Base-by-base conservation (phyloP, 140 eudicot genomes). In the Erigeron philadelphicus region DNA sequence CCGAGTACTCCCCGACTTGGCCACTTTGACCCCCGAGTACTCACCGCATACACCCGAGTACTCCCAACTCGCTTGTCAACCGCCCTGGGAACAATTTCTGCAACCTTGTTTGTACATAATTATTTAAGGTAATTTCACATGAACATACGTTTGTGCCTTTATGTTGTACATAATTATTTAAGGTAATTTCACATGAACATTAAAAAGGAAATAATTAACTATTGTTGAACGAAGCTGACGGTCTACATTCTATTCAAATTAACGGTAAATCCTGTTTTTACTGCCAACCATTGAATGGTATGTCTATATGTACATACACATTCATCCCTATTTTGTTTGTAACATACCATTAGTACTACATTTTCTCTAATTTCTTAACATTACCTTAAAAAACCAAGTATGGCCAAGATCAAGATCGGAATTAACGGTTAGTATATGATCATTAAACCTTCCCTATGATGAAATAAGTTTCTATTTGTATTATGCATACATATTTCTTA, bases 401-500 rank as follows among this genome's bases (percentile, higher is more conserved):
- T 85, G 90, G 78, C 79, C 11, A 79, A 79, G 65, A 84, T 85
- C 69, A 85, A 85, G 83, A 82, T 85, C 44, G 87, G 90, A 70
- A 85, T 85, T 77, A 85, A 85, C 70, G 90, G 90, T 79, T 5
- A 38, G 23, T 57, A 19, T 50, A 49, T 43, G 31, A 52, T 60
- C 64, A 40, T 35, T 6, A 6, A 16, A 41, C 68, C 47, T n/a
- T 58, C 5, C 44, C 7, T 17, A 6, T 73, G 49, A 54, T 53
- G 10, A 7, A 19, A 44, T 58, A 21, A 31, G 5, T 31, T 31
- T 40, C 3, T 62, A 57, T 31, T 13, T 38, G 40, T n/a, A 12
- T 47, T 46, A 19, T 75, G 31, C 67, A 44, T 1, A 12, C 13
- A 31, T 61, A 6, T 12, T 23, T 62, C 25, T 46, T 9, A 4